Conservation (phyloP, 2,329 filamentous ascomycete species). For the Venturia aucupariae region DNA sequence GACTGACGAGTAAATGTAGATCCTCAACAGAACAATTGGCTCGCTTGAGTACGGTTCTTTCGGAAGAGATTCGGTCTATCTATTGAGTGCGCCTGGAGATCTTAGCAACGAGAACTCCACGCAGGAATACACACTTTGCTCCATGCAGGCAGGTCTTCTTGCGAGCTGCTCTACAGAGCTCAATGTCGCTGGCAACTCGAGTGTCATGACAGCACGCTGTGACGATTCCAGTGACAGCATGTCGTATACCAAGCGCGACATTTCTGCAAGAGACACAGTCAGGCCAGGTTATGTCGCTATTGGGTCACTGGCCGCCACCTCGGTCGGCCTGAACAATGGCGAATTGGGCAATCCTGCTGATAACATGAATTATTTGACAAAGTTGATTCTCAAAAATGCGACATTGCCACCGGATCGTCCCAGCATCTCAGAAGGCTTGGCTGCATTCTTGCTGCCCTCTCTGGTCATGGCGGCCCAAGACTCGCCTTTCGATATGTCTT, state of each 20-base stretch:
- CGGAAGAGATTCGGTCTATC: not conserved
- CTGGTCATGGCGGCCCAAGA: slow-evolving; percentile 1
- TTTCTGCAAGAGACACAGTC: not conserved
- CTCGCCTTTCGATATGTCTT: not conserved
- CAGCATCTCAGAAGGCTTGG: not conserved
- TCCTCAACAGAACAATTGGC: not conserved
- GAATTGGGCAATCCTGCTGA: not conserved
- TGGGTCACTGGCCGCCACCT: not conserved
- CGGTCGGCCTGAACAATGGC: not conserved
- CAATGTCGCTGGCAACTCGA: not conserved
- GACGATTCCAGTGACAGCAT: not conserved
- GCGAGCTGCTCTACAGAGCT: not conserved
- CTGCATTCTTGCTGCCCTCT: not conserved
- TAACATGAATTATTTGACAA: slow-evolving; percentile 1
- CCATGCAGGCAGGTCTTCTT: not conserved
- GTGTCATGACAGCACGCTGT: not conserved
- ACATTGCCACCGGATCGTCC: not conserved
- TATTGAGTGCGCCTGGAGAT: not conserved
- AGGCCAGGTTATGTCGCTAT: not conserved
- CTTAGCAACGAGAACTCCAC: too few relatives aligned
- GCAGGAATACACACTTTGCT: not conserved
- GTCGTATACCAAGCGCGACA: not conserved
- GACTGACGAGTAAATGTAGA: not conserved
- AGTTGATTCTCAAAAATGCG: not conserved
- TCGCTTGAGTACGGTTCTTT: not conserved